Percentiles rank a stretch among this genome's conserved stretches.
Evolutionary conservation across 2,329 filamentous ascomycete species (phyloP).

Genomic region (Coniochaeta sp.): DNA sequence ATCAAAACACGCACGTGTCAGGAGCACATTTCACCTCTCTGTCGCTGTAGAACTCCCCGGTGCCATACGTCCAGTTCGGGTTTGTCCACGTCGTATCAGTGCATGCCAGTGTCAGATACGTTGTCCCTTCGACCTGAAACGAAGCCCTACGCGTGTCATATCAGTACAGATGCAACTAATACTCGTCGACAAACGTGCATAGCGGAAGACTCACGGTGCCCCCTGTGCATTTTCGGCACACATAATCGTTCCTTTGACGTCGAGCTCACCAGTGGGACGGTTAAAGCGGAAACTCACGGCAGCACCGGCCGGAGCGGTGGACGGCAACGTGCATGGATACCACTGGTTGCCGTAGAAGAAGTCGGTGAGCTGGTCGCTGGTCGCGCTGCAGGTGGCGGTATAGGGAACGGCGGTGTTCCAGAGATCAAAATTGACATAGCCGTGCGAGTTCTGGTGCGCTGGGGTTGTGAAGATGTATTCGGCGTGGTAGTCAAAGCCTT

Average conservation of each 20-base stretch:
- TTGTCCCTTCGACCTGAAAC: background rate
- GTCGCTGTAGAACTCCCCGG: background rate
- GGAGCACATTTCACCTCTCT: background rate
- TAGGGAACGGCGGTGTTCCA: constrained; percentile 31
- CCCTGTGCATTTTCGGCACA: background rate
- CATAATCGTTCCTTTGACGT: background rate
- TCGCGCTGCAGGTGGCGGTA: constrained; percentile 27
- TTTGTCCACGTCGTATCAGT: background rate
- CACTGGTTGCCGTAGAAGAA: constrained; percentile 38
- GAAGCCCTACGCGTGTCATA: background rate
- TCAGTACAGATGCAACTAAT: background rate
- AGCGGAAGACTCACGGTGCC: background rate
- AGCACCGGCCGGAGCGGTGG: background rate
- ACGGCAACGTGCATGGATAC: constrained; percentile 31
- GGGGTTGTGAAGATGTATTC: constrained; percentile 38
- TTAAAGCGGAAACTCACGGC: background rate
- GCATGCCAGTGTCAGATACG: background rate
- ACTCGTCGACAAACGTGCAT: background rate
- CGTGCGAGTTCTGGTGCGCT: constrained; percentile 37
- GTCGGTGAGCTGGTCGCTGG: constrained; percentile 29
- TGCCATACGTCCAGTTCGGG: background rate
- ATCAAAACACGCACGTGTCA: background rate
- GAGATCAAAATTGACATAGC: constrained; percentile 37
- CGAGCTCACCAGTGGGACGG: background rate
- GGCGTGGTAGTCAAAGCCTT: constrained; percentile 36